A percentile compares a stretch with the other conserved stretches of the same genome.
phyloP scores from a whole-genome alignment of 129 eudicot species.

The Daucus carota region DNA sequence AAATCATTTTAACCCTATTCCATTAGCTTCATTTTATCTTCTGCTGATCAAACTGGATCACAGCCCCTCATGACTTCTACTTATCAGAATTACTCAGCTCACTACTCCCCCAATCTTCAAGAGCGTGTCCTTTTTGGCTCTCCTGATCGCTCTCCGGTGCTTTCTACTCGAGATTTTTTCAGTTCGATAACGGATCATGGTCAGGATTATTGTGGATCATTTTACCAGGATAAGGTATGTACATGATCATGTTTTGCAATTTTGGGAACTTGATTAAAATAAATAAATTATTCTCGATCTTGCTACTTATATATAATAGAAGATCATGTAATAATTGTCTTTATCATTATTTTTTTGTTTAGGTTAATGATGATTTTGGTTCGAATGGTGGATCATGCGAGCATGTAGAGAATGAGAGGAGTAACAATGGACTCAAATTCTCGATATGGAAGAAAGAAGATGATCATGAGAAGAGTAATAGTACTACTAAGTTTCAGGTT shows the following conservation, averaged over 20 bases:
- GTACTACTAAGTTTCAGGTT: conserved; percentile 24
- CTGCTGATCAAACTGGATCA: neutral
- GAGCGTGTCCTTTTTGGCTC: conserved; percentile 8
- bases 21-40: conserved; percentile 8
- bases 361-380: conserved; percentile 38
- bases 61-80: conserved; percentile 33
- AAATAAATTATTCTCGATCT: neutral
- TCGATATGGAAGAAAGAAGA: conserved; percentile 55
- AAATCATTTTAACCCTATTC: conserved; percentile 22
- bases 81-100: conserved; percentile 25
- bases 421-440: conserved; percentile 35
- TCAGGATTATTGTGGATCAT: conserved; percentile 32
- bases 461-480: neutral
- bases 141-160: conserved; percentile 38
- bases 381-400: conserved; percentile 28
- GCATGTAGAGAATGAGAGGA: conserved; percentile 21
- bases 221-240: conserved; percentile 33
- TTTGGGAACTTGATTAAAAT: neutral
- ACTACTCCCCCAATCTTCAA: conserved; percentile 28
- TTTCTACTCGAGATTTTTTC: conserved; percentile 45
- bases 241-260: neutral
- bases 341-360: conserved; percentile 13
- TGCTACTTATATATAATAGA: neutral
- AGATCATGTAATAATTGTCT: conserved; percentile 7
- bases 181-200: conserved; percentile 34